These are phyloP conservation scores for Plasmodium fragile DNA, from an alignment of 169 alveolate species.

Conservation along the genomic window DNA sequence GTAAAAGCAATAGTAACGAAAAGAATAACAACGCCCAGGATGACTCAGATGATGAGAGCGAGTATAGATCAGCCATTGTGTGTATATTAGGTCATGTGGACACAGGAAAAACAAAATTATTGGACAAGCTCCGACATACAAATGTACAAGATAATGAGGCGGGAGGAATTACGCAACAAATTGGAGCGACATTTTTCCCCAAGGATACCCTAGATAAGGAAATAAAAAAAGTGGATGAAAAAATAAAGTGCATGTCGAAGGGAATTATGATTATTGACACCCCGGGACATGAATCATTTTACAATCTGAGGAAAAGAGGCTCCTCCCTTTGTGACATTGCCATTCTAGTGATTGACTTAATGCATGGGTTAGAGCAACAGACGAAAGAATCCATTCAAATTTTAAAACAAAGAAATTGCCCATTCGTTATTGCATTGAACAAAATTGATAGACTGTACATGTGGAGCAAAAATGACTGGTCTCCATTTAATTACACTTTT, in stretches of 20 bases:
- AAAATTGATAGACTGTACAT: slow-evolving; percentile 97
- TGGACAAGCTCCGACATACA: slow-evolving; percentile 98
- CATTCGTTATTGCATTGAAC: slow-evolving; percentile 98
- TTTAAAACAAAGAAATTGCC: slow-evolving; percentile 93
- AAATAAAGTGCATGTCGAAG: slow-evolving; percentile 34
- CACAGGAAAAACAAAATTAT: slow-evolving; percentile 99
- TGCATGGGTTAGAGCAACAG: slow-evolving; percentile 99
- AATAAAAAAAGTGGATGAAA: slow-evolving; percentile 82
- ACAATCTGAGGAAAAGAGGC: slow-evolving; percentile 98
- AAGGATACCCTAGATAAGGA: slow-evolving; percentile 94
- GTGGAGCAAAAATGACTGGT: slow-evolving; percentile 95
- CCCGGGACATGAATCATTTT: slow-evolving; percentile 99
- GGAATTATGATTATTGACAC: slow-evolving; percentile 99
- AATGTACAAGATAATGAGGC: slow-evolving; percentile 99
- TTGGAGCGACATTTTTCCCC: slow-evolving; percentile 99
- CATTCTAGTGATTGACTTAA: slow-evolving; percentile 98
- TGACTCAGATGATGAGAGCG: slow-evolving; percentile 74
- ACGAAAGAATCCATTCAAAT: slow-evolving; percentile 96
- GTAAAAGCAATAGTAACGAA: not conserved
- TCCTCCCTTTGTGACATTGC: slow-evolving; percentile 99
- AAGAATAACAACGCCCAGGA: not conserved
- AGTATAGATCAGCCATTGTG: slow-evolving; percentile 96
- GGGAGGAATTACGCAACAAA: slow-evolving; percentile 99
- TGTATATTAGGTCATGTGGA: slow-evolving; percentile 99
- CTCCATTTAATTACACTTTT: slow-evolving; percentile 90